A percentile compares a stretch with the other conserved stretches of the same genome.
phyloP scores from a whole-genome alignment of 768 basidiomycete species.

The Asterophora lycoperdoides region DNA sequence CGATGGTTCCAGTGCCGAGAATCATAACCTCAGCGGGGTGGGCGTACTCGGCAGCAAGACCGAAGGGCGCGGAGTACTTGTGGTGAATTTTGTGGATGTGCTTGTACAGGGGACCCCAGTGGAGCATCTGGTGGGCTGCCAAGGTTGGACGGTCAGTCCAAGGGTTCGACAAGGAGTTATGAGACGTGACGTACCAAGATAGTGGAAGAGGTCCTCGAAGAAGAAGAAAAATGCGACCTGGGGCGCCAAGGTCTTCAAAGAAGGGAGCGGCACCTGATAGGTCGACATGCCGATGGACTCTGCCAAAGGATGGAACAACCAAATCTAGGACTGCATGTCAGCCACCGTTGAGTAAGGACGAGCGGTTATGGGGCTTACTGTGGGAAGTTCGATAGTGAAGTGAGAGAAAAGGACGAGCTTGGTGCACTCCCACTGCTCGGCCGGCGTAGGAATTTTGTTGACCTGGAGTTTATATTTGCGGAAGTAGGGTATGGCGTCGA shows the following conservation, averaged over 20 bases:
- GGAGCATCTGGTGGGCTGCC: slow-evolving; percentile 83
- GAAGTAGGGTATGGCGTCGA: slow-evolving; percentile 94
- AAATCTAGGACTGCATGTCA: slow-evolving; percentile 46
- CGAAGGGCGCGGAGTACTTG: slow-evolving; percentile 95
- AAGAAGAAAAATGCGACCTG: slow-evolving; percentile 90
- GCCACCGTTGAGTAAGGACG: neutral
- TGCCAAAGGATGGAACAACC: slow-evolving; percentile 88
- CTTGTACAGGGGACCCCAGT: slow-evolving; percentile 81
- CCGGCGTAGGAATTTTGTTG: slow-evolving; percentile 69
- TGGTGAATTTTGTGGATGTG: slow-evolving; percentile 97
- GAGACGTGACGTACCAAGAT: slow-evolving; percentile 51
- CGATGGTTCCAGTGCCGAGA: slow-evolving; percentile 87
- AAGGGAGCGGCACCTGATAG: slow-evolving; percentile 89
- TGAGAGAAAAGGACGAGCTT: slow-evolving; percentile 92
- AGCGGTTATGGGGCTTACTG: slow-evolving; percentile 44
- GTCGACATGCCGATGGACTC: slow-evolving; percentile 87
- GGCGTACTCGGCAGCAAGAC: slow-evolving; percentile 95
- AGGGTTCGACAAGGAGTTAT: neutral
- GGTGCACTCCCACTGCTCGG: slow-evolving; percentile 94
- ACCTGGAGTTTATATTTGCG: slow-evolving; percentile 91
- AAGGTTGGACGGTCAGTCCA: neutral
- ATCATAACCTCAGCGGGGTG: slow-evolving; percentile 97
- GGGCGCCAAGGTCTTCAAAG: slow-evolving; percentile 59
- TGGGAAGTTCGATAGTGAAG: slow-evolving; percentile 91
- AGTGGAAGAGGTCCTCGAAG: slow-evolving; percentile 96